Conservation (phyloP, 208 protist genomes). For the Trypanosoma congolense region DNA sequence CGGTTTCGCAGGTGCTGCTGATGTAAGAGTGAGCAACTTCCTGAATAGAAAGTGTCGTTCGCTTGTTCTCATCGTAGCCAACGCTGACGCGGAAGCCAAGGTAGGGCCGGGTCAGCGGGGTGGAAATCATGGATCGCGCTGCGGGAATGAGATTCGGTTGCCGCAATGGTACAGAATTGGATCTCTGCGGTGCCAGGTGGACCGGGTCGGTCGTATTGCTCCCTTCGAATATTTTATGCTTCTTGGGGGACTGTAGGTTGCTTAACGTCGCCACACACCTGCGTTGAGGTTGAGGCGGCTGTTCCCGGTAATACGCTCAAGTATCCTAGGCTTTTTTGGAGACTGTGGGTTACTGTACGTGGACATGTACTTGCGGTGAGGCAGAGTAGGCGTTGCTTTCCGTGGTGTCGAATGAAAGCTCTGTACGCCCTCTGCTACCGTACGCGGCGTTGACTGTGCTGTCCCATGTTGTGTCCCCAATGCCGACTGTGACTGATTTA, state of each 20-base stretch:
- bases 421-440: too few relatives aligned
- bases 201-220: too few relatives aligned
- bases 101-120: slow-evolving; percentile 36
- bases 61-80: slow-evolving; percentile 12
- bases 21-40: slow-evolving; percentile 54
- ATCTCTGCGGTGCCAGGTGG: background rate
- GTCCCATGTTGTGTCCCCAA: too few relatives aligned
- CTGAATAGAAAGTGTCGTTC: slow-evolving; percentile 37
- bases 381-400: too few relatives aligned
- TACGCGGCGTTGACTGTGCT: too few relatives aligned
- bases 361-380: too few relatives aligned
- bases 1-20: slow-evolving; percentile 25
- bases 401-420: too few relatives aligned
- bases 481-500: too few relatives aligned
- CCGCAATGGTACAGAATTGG: background rate
- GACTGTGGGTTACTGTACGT: too few relatives aligned
- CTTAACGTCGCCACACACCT: background rate
- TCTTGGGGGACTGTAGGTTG: background rate
- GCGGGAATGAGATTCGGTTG: background rate
- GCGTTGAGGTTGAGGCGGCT: background rate
- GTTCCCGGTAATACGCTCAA: background rate
- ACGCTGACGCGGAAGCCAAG: slow-evolving; percentile 72
- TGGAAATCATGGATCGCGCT: slow-evolving; percentile 3
- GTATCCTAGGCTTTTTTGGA: too few relatives aligned
- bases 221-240: background rate